These are phyloP conservation scores for Cryptosporidium baileyi DNA, from an alignment of 169 alveolate genomes.

Conservation along the genomic window DNA sequence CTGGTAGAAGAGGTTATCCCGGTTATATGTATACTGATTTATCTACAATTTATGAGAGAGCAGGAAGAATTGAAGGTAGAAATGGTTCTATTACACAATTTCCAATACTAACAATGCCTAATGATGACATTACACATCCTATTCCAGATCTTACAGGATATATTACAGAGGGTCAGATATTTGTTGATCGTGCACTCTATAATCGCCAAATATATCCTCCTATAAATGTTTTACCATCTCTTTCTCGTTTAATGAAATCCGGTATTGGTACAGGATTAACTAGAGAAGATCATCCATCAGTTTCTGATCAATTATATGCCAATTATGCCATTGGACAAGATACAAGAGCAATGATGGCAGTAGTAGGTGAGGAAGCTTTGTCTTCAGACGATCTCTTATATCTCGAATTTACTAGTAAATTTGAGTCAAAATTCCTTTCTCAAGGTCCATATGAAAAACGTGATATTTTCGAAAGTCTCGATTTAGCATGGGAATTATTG, in stretches of 20 bases:
- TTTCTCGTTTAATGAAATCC: constrained; percentile 98
- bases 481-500: constrained; percentile 97
- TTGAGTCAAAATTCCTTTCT: constrained; percentile 95
- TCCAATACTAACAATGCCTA: constrained; percentile 99
- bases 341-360: constrained; percentile 99
- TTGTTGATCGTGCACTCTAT: constrained; percentile 97
- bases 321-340: constrained; percentile 99
- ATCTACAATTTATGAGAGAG: constrained; percentile 98
- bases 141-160: constrained; percentile 99
- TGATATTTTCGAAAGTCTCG: constrained; percentile 95
- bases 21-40: constrained; percentile 99
- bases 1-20: constrained; percentile 99
- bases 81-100: constrained; percentile 97
- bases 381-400: constrained; percentile 95
- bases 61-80: constrained; percentile 98
- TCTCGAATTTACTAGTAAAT: constrained; percentile 97
- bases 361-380: constrained; percentile 99
- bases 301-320: constrained; percentile 98
- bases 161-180: constrained; percentile 99
- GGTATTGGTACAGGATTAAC: constrained; percentile 99
- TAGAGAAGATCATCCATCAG: constrained; percentile 99
- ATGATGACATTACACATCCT: constrained; percentile 99
- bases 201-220: constrained; percentile 95
- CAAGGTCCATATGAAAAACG: constrained; percentile 98
- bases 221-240: constrained; percentile 96